These are phyloP conservation scores for Trichoderma sp. DNA, from an alignment of 2,329 filamentous ascomycete species.

Conservation along the genomic window DNA sequence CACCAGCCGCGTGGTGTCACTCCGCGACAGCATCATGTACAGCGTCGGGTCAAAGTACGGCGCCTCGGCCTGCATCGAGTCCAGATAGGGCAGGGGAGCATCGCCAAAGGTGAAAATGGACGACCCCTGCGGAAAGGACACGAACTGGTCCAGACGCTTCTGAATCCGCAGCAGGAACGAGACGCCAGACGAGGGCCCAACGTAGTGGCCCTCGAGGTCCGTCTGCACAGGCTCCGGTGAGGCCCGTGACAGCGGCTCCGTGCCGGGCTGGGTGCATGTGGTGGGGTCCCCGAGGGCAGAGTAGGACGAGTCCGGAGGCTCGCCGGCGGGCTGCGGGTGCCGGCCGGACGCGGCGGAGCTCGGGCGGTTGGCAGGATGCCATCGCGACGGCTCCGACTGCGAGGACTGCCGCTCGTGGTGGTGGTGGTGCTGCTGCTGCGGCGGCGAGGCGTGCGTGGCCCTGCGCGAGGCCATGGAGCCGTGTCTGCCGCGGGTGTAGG, in stretches of 20 bases:
- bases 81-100: constrained; percentile 22
- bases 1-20: constrained; percentile 23
- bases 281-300: constrained; percentile 21
- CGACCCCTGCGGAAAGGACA: constrained; percentile 20
- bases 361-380: constrained; percentile 16
- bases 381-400: constrained; percentile 14
- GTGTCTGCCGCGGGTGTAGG: constrained; percentile 20
- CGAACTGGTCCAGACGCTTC: constrained; percentile 19
- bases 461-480: constrained; percentile 15
- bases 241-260: constrained; percentile 23
- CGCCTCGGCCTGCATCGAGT: constrained; percentile 6
- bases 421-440: not conserved
- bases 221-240: constrained; percentile 25
- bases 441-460: constrained; percentile 16
- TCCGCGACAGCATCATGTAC: constrained; percentile 20
- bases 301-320: constrained; percentile 17
- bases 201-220: constrained; percentile 23
- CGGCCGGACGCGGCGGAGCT: constrained; percentile 6
- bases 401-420: constrained; percentile 13
- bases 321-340: constrained; percentile 3
- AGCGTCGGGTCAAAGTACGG: constrained; percentile 24
- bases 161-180: constrained; percentile 23
- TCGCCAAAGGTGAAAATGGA: constrained; percentile 25
- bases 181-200: constrained; percentile 22
- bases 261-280: constrained; percentile 9